Conservation (phyloP, 495 filamentous ascomycete genomes). For the Astrothelium macrocarpum region DNA sequence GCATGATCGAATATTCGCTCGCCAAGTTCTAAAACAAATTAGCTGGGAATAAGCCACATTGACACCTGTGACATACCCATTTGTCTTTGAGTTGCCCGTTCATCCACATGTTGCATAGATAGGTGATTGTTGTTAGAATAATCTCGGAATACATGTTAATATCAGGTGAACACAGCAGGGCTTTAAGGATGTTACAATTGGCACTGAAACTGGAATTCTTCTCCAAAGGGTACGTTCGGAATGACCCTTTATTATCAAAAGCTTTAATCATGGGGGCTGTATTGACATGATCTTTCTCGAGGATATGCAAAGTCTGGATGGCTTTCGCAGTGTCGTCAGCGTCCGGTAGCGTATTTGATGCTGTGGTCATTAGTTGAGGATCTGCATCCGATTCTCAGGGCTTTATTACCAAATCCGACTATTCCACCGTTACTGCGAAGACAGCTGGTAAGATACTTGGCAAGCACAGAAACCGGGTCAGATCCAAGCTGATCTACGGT, state of each 20-base stretch:
- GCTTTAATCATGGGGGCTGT: neutral
- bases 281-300: slow-evolving; percentile 21
- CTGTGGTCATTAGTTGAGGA: neutral
- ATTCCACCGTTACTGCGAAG: neutral
- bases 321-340: slow-evolving; percentile 38
- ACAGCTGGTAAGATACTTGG: neutral
- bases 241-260: slow-evolving; percentile 21
- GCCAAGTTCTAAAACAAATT: neutral
- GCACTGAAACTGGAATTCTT: slow-evolving; percentile 19
- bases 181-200: neutral
- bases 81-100: neutral
- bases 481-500: neutral
- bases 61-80: neutral
- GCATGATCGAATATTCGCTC: neutral
- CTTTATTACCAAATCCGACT: neutral
- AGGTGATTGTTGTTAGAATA: neutral
- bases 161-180: neutral
- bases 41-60: too few relatives aligned
- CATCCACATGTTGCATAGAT: neutral
- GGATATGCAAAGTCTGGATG: slow-evolving; percentile 27
- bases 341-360: slow-evolving; percentile 31
- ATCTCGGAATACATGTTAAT: neutral
- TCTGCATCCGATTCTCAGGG: neutral
- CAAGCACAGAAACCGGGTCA: neutral
- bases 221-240: slow-evolving; percentile 34